Evolutionary conservation across 441 rosid species (phyloP).

Genomic region (Erysimum pusillum): DNA sequence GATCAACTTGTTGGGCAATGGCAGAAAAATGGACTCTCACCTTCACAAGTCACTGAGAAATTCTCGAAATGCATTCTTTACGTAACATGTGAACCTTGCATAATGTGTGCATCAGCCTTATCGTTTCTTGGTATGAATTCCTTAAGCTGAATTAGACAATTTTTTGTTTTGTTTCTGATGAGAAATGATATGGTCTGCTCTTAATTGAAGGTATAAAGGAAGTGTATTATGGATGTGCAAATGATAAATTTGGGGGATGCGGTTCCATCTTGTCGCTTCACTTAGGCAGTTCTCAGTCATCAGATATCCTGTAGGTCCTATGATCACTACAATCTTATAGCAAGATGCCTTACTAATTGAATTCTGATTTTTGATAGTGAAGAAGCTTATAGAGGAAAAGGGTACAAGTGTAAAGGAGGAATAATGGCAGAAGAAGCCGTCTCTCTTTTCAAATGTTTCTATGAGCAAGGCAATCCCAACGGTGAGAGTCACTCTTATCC

Average conservation of each 20-base stretch:
- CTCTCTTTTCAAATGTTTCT: slow-evolving; percentile 72
- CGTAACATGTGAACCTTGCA: slow-evolving; percentile 96
- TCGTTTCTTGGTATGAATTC: slow-evolving; percentile 68
- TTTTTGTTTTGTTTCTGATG: too few relatives aligned
- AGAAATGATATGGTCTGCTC: neutral
- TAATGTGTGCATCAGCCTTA: slow-evolving; percentile 92
- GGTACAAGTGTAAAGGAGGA: slow-evolving; percentile 75
- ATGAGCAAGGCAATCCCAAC: slow-evolving; percentile 86
- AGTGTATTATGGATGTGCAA: slow-evolving; percentile 79
- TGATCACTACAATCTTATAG: neutral
- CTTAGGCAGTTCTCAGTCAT: slow-evolving; percentile 48
- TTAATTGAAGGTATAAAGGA: slow-evolving; percentile 64
- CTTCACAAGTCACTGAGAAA: slow-evolving; percentile 63
- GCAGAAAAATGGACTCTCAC: slow-evolving; percentile 63
- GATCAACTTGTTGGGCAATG: slow-evolving; percentile 73
- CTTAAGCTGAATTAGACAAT: neutral
- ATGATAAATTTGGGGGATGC: slow-evolving; percentile 94
- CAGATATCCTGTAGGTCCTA: slow-evolving; percentile 1
- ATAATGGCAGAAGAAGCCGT: slow-evolving; percentile 79
- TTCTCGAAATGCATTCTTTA: slow-evolving; percentile 75
- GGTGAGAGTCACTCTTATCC: slow-evolving; percentile 51
- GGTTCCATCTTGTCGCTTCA: slow-evolving; percentile 82
- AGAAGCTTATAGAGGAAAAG: slow-evolving; percentile 50
- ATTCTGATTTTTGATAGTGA: slow-evolving; percentile 42
- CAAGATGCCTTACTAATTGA: neutral